These are phyloP conservation scores for Fomitopsis betulina DNA, from an alignment of 1,284 basidiomycete genomes.

Conservation along the genomic window DNA sequence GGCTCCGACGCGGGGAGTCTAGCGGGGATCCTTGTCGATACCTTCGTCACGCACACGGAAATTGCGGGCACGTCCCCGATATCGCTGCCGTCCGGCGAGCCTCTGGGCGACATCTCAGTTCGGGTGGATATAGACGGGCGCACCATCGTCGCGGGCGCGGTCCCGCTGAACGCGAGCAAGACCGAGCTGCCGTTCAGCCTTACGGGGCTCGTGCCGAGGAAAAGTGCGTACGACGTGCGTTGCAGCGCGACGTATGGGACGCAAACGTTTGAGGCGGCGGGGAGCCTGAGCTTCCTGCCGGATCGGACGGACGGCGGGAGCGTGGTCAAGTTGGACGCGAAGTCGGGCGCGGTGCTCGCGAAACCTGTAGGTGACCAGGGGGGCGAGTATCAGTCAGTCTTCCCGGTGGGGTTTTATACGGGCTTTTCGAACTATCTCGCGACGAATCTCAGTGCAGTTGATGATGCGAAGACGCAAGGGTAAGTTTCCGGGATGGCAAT, in stretches of 20 bases:
- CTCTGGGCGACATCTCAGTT: slow-evolving; percentile 28
- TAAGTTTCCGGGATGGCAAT: slow-evolving; percentile 26
- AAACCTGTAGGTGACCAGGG: slow-evolving; percentile 44
- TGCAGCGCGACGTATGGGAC: slow-evolving; percentile 39
- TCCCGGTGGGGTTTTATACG: slow-evolving; percentile 75
- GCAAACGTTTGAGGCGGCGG: slow-evolving; percentile 45
- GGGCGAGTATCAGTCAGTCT: slow-evolving; percentile 52
- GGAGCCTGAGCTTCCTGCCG: slow-evolving; percentile 54
- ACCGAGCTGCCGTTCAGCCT: slow-evolving; percentile 49
- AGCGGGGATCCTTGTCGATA: slow-evolving; percentile 51
- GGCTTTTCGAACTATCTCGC: slow-evolving; percentile 56
- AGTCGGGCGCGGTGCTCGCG: slow-evolving; percentile 64
- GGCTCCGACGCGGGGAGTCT: slow-evolving; percentile 40
- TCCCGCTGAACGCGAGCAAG: slow-evolving; percentile 51
- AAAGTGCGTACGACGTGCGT: slow-evolving; percentile 43
- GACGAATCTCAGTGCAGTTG: slow-evolving; percentile 48
- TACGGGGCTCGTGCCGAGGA: slow-evolving; percentile 36
- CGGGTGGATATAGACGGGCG: slow-evolving; percentile 38
- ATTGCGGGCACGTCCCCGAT: slow-evolving; percentile 47
- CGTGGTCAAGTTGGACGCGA: slow-evolving; percentile 66
- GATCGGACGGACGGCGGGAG: slow-evolving; percentile 38
- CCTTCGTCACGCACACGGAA: slow-evolving; percentile 45
- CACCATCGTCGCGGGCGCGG: slow-evolving; percentile 35
- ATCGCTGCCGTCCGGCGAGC: slow-evolving; percentile 26
- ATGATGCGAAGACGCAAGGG: slow-evolving; percentile 60